These are phyloP conservation scores for Dioscorea alata DNA, from an alignment of 106 monocot species.

Conservation along the genomic window DNA sequence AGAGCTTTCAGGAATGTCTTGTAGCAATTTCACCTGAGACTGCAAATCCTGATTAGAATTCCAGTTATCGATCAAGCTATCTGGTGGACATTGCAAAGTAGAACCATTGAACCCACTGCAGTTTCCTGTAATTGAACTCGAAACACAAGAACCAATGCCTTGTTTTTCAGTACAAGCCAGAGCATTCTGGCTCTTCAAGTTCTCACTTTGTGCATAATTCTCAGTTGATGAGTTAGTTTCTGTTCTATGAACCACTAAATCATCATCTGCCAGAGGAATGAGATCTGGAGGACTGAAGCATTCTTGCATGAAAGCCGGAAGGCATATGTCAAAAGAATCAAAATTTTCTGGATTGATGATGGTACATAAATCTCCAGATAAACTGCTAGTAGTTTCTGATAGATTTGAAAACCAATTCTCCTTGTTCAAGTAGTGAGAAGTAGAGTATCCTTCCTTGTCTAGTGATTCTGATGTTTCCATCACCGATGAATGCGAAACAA, in stretches of 20 bases:
- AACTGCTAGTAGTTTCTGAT: constrained; percentile 26
- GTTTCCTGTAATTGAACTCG: constrained; percentile 23
- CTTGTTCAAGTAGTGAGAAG: constrained; percentile 19
- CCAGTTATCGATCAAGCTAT: constrained; percentile 22
- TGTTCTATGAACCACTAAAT: constrained; percentile 16
- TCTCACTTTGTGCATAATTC: constrained; percentile 14
- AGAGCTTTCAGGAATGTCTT: constrained; percentile 46
- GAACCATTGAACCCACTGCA: constrained; percentile 17
- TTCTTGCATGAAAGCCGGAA: constrained; percentile 38
- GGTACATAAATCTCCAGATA: constrained; percentile 43
- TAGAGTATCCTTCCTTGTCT: constrained; percentile 9
- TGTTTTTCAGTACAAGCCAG: constrained; percentile 21
- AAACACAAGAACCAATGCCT: constrained; percentile 18
- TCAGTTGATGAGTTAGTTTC: constrained; percentile 34
- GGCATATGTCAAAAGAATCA: constrained; percentile 19
- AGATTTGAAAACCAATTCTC: constrained; percentile 22
- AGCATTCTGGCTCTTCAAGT: constrained; percentile 26
- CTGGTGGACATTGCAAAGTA: constrained; percentile 13
- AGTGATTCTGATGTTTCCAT: constrained; percentile 10
- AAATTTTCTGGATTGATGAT: constrained; percentile 25
- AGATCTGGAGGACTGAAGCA: constrained; percentile 22
- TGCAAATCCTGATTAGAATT: constrained; percentile 48
- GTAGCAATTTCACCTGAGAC: constrained; percentile 52
- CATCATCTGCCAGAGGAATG: constrained; percentile 21
- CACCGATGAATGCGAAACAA: constrained; percentile 2